A percentile compares a stretch with the other conserved stretches of the same genome.
phyloP scores from a whole-genome alignment of 768 basidiomycete genomes.

The Boletus tomentosulus region DNA sequence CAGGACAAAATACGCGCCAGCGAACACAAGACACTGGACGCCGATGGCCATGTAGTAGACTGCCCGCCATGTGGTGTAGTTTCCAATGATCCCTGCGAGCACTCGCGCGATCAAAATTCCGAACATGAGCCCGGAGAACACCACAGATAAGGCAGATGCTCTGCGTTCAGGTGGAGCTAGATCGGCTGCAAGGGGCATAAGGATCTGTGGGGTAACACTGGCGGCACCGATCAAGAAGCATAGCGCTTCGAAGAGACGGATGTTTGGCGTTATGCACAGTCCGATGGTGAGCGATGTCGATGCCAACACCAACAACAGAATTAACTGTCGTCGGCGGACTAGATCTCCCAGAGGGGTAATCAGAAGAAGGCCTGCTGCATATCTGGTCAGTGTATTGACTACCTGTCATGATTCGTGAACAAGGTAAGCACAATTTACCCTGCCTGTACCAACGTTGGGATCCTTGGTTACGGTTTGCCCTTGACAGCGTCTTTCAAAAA shows the following conservation, averaged over 20 bases:
- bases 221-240: slow-evolving; percentile 68
- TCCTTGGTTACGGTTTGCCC: slow-evolving; percentile 32
- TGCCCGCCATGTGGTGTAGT: slow-evolving; percentile 67
- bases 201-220: slow-evolving; percentile 73
- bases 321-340: slow-evolving; percentile 67
- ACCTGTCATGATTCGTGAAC: neutral
- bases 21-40: slow-evolving; percentile 55
- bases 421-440: slow-evolving; percentile 40
- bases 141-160: slow-evolving; percentile 72
- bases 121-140: slow-evolving; percentile 62
- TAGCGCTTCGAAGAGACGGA: slow-evolving; percentile 60
- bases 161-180: slow-evolving; percentile 71
- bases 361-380: slow-evolving; percentile 67
- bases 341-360: slow-evolving; percentile 84
- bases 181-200: slow-evolving; percentile 76
- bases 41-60: slow-evolving; percentile 79
- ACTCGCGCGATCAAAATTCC: slow-evolving; percentile 75
- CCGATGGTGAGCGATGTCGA: slow-evolving; percentile 66
- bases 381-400: slow-evolving; percentile 37
- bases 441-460: slow-evolving; percentile 64
- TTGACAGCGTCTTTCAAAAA: neutral
- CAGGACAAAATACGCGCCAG: slow-evolving; percentile 59
- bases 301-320: slow-evolving; percentile 51
- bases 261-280: slow-evolving; percentile 55
- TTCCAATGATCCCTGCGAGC: slow-evolving; percentile 67